Percentiles rank a stretch among this genome's conserved stretches.
Evolutionary conservation across 2,329 filamentous ascomycete species (phyloP).

Genomic region (Cytospora piceicola): DNA sequence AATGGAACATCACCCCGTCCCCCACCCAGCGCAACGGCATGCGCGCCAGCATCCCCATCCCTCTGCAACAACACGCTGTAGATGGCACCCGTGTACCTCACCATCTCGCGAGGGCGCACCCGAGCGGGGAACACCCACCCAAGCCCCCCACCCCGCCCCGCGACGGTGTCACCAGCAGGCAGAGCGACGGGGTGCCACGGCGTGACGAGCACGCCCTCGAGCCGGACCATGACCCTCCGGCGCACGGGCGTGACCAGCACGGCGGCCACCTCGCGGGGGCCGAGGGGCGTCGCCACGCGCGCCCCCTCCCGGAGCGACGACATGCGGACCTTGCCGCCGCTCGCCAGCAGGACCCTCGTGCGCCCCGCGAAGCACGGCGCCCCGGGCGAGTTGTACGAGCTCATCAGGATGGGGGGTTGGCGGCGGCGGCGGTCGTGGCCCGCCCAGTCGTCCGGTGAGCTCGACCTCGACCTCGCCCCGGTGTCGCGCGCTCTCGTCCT

Average conservation of each 20-base stretch:
- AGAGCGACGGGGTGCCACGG: constrained; percentile 62
- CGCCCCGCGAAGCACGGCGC: constrained; percentile 59
- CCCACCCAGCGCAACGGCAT: constrained; percentile 54
- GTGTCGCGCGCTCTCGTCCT: too few relatives aligned
- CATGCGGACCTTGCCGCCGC: constrained; percentile 46
- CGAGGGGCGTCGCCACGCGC: constrained; percentile 54
- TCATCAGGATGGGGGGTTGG: constrained; percentile 45
- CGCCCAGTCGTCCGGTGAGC: too few relatives aligned
- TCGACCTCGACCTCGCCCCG: too few relatives aligned
- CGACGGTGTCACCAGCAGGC: not conserved
- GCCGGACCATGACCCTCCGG: constrained; percentile 47
- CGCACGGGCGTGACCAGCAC: constrained; percentile 55
- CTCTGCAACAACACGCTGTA: constrained; percentile 62
- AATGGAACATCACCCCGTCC: not conserved
- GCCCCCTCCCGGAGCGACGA: constrained; percentile 50
- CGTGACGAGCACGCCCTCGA: constrained; percentile 56
- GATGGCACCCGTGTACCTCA: constrained; percentile 54
- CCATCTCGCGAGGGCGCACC: constrained; percentile 36
- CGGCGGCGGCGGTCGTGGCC: too few relatives aligned
- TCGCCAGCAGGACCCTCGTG: constrained; percentile 50
- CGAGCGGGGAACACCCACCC: constrained; percentile 54
- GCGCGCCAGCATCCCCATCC: constrained; percentile 47
- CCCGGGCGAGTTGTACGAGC: constrained; percentile 45
- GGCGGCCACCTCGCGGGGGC: constrained; percentile 51
- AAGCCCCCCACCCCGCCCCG: constrained; percentile 32